Evolutionary conservation across 2,329 filamentous ascomycete genomes (phyloP).

Genomic region (Pseudocercospora musae): DNA sequence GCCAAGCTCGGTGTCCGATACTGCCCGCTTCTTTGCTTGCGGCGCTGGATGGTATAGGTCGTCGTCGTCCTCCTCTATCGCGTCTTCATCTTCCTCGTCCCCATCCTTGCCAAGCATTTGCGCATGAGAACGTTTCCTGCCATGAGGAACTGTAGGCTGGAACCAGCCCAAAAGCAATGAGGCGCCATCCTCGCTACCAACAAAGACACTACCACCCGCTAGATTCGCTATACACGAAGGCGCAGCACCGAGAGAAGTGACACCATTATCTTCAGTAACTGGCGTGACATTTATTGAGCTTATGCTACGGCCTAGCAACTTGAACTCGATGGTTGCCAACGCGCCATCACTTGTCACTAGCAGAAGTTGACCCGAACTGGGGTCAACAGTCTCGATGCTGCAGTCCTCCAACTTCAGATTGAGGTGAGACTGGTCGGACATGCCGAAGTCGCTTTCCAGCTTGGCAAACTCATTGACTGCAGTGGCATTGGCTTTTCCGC

Average conservation of each 20-base stretch:
- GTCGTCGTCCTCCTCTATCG: slow-evolving; percentile 55
- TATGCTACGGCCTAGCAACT: slow-evolving; percentile 84
- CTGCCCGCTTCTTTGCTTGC: slow-evolving; percentile 39
- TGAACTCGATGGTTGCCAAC: slow-evolving; percentile 74
- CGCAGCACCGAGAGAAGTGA: slow-evolving; percentile 57
- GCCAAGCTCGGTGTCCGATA: slow-evolving; percentile 36
- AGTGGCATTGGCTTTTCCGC: slow-evolving; percentile 86
- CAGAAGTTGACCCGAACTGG: slow-evolving; percentile 78
- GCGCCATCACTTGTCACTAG: slow-evolving; percentile 73
- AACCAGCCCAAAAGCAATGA: slow-evolving; percentile 80
- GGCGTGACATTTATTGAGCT: slow-evolving; percentile 75
- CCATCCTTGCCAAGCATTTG: slow-evolving; percentile 55
- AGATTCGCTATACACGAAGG: slow-evolving; percentile 69
- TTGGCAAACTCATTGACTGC: slow-evolving; percentile 89
- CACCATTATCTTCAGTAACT: slow-evolving; percentile 62
- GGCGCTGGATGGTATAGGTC: slow-evolving; percentile 63
- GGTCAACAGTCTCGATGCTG: slow-evolving; percentile 70
- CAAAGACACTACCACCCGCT: slow-evolving; percentile 68
- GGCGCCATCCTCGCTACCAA: slow-evolving; percentile 81
- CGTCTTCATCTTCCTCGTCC: slow-evolving; percentile 55
- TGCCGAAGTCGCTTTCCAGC: slow-evolving; percentile 74
- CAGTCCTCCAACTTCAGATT: slow-evolving; percentile 78
- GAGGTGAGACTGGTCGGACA: slow-evolving; percentile 81
- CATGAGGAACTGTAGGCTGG: slow-evolving; percentile 58
- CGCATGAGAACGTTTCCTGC: slow-evolving; percentile 61